Percentiles rank a stretch among this genome's conserved stretches.
Conservation (phyloP, 1,284 basidiomycete genomes). For the Inonotus hispidus region DNA sequence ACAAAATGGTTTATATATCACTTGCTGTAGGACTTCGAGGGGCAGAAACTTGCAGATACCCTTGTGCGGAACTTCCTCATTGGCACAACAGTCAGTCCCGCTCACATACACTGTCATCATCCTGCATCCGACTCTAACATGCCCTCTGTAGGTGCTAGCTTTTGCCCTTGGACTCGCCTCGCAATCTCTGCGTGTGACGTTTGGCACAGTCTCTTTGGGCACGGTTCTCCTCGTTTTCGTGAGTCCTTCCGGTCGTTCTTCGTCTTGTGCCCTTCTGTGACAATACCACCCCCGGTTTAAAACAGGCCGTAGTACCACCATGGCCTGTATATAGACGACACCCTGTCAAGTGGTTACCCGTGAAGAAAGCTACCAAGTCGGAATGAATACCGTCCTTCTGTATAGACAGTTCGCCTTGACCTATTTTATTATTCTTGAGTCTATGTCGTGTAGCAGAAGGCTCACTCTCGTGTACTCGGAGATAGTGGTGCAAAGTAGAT, state of each 20-base stretch:
- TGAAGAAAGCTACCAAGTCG: conserved; percentile 19
- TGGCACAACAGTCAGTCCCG: conserved; percentile 27
- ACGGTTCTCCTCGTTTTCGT: conserved; percentile 48
- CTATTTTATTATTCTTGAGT: not conserved
- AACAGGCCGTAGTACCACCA: conserved; percentile 57
- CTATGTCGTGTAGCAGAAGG: no score
- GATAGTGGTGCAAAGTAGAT: no score
- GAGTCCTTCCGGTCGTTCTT: conserved; percentile 25
- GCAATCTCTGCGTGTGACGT: conserved; percentile 57
- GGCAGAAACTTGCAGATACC: conserved; percentile 56
- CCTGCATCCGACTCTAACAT: not conserved
- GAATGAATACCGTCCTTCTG: not conserved
- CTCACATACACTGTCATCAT: not conserved
- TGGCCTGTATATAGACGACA: conserved; percentile 65
- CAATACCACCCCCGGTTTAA: not conserved
- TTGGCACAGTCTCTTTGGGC: conserved; percentile 45
- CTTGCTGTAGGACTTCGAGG: conserved; percentile 61
- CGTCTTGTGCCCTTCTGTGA: not conserved
- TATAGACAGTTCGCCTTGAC: no score
- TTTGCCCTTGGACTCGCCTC: conserved; percentile 57
- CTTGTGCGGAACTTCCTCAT: conserved; percentile 40
- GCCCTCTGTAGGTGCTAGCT: conserved; percentile 46
- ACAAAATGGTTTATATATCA: not conserved
- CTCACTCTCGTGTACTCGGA: no score
- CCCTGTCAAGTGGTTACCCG: conserved; percentile 59